Evolutionary conservation across 306 rosid genomes (phyloP), one percentile per base, ranked within the genome.

Genomic region (Lathyrus oleraceus): DNA sequence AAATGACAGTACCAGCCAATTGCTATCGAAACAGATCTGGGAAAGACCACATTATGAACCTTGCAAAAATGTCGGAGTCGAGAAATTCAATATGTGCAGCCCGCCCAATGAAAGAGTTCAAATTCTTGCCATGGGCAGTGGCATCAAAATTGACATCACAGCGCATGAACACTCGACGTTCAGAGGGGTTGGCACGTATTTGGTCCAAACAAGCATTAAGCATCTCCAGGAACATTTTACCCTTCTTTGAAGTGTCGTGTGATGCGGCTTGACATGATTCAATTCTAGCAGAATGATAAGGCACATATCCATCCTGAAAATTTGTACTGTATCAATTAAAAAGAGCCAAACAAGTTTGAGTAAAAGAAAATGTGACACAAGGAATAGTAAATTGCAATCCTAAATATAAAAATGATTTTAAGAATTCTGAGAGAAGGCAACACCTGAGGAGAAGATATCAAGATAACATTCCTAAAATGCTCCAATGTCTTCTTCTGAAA

Each of bases 361-460:
- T 9, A 17, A 49, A 49, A 16, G 39, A 19, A 52, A 71, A 61
- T 10, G 44, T 43, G 45, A 11, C 39, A 16, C 40, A 6, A 77
- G 47, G 48, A 53, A 56, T 20, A 52, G n/a, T 17, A 49, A 44
- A 15, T 13, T 1, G 16, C 43, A 21, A 40, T 39, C 61, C 8
- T 38, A 19, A 40, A 30, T 17, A 27, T 38, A 19, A 40, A 30
- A 25, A 27, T 49, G 40, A 68, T 63, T 68, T 54, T 15, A 39
- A 21, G 70, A 48, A 27, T 16, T 15, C 62, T 13, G 59, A 30
- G 42, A 65, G 65, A 72, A 65, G 64, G 35, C 42, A 73, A 72
- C 82, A 93, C 98, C 96, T 93, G 98, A 14, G 98, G 98, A 47
- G 98, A 93, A 74, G 98, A 93, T 36, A 90, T 67, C 77, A 93